Base-by-base conservation (phyloP, 140 eudicot genomes). In the Flaveria floridana region DNA sequence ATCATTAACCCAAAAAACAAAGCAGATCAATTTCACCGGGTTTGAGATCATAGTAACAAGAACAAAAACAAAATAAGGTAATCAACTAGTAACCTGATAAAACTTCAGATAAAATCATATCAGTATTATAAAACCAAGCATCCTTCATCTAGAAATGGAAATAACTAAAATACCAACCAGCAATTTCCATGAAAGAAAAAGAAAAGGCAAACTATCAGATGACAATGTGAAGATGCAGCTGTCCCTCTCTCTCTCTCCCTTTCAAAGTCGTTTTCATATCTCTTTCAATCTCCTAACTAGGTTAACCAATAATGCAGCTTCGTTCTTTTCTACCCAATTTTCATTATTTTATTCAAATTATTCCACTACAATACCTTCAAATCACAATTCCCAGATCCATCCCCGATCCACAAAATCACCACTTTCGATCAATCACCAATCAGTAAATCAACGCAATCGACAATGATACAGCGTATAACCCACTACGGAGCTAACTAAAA, bases 401-500 rank as follows among this genome's bases (percentile, higher is more conserved):
- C 44, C 28, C 19, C 44, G 42, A 62, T 62, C 42, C 68, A 37
- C 39, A 28, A 48, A 12, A 18, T 14, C 34, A 50, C 53, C 7
- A 75, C 37, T 75, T 34, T 50, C 23, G 12, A 19, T 53, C 50
- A 3, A 65, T 16, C 41, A 46, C 6, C 12, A 26, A 74, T 63
- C 7, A 62, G 25, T 12, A 18, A 44, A n/a, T n/a, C 19, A 4
- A 74, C 3, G 21, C 21, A 64, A 48, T 64, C 23, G 18, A 75
- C 64, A 19, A 63, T 0, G 2, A 26, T 18, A 28, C 12, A 5
- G 34, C 2, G 18, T 7, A 16, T 64, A 47, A 52, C 50, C 65
- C 41, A 75, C 16, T 48, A 21, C 2, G 53, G 71, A 64, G 53
- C 79, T 65, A 30, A 73, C 39, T 57, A 73, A 14, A 41, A 42